Percentiles rank a stretch among this genome's conserved stretches.
Conservation (phyloP, 116 monocot genomes). For the Thalassia testudinum region DNA sequence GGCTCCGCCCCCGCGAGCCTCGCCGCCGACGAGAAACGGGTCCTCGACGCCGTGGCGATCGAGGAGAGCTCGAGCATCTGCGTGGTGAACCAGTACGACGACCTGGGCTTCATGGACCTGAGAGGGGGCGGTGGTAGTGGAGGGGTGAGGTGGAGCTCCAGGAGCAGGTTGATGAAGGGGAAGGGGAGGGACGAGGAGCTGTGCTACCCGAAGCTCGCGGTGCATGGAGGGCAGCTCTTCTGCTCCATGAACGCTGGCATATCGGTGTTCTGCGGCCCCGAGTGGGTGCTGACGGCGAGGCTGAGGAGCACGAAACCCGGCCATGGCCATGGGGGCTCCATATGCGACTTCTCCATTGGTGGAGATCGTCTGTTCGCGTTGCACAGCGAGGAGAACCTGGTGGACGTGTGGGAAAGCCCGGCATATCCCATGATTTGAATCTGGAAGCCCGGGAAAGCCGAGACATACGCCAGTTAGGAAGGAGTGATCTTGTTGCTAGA, state of each 20-base stretch:
- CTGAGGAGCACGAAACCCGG: constrained; percentile 8
- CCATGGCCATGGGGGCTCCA: constrained; percentile 43
- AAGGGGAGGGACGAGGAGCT: constrained; percentile 43
- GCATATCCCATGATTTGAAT: constrained; percentile 8
- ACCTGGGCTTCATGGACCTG: constrained; percentile 80
- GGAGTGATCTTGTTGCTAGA: too few relatives aligned
- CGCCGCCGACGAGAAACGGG: constrained; percentile 40
- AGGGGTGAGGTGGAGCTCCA: constrained; percentile 56
- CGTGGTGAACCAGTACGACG: constrained; percentile 79
- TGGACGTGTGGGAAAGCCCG: constrained; percentile 85
- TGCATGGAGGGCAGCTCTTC: constrained; percentile 69
- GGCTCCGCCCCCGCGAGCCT: not conserved
- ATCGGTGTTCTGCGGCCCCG: constrained; percentile 73
- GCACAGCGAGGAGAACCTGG: constrained; percentile 80
- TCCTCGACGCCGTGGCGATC: constrained; percentile 63
- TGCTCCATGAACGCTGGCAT: constrained; percentile 72
- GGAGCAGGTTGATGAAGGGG: constrained; percentile 62
- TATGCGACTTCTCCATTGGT: constrained; percentile 79
- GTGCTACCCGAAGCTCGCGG: constrained; percentile 68
- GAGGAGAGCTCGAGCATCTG: constrained; percentile 58
- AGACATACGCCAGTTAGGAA: too few relatives aligned
- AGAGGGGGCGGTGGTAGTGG: constrained; percentile 23
- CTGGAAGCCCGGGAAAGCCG: too few relatives aligned
- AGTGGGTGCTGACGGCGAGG: constrained; percentile 58
- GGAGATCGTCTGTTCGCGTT: constrained; percentile 73